Base-by-base conservation (phyloP, 371 early-diverging fungal genomes). In the Umbelopsis sp. region DNA sequence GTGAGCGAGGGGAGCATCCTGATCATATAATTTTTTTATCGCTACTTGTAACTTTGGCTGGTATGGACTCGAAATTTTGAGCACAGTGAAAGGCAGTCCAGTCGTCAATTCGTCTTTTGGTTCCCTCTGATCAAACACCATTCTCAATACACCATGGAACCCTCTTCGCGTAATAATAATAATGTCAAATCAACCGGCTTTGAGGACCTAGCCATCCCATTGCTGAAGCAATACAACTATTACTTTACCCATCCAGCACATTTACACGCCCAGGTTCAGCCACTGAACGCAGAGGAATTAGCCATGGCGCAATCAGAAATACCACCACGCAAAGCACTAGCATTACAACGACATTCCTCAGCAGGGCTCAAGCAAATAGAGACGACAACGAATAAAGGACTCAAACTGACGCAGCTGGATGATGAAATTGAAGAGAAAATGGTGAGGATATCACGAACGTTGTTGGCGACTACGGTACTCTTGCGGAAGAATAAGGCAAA, bases 251-350 rank as follows among this genome's bases (percentile, higher is more conserved):
- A 80, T 66, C 83, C 83, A 12, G 65, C 75, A 8, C 80, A 80
- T 50, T 72, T 83, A 70, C 81, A 79, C 66, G 78, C 79, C 5
- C 81, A 76, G 64, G 69, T 83, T 10, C 79, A 75, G 48, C 83
- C 81, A 0, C 69, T 78, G 3, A 73, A 78, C 63, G 69, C 76
- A 24, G 57, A 51, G 18, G 83, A 83, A 63, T 69, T 71, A 14
- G 66, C 66, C 41, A 68, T 76, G n/a, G 73, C 71, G 32, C 73
- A 77, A 20, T 57, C 71, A 3, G 57, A 57, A 57, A 57, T 57
- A 57, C 57, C 57, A 35, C 57, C 57, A 29, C 57, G 57, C 18
- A 57, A 57, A 57, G 57, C 57, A 35, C 57, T 57, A 35, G 57
- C 57, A 57, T 18, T 57, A 6, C 57, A 57, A 18, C 32, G 57